Evolutionary conservation across 345 rosid genomes (phyloP).

Genomic region (Hibiscus mutabilis): DNA sequence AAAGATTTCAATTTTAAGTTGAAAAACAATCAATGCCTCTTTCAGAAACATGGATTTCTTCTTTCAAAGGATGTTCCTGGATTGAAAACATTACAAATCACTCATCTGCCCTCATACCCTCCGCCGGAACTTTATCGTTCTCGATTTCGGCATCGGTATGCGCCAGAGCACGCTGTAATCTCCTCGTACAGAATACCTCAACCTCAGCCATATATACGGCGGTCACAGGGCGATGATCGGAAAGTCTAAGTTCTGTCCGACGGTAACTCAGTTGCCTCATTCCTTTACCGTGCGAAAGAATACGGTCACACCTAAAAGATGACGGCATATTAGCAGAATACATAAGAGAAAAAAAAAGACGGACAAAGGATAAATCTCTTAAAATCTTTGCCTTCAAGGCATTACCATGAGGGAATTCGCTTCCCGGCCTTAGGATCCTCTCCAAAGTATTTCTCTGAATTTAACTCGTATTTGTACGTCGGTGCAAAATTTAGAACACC

Average conservation of each 20-base stretch:
- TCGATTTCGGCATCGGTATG: slow-evolving; percentile 81
- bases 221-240: slow-evolving; percentile 93
- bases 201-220: slow-evolving; percentile 75
- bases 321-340: background rate
- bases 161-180: slow-evolving; percentile 78
- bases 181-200: slow-evolving; percentile 65
- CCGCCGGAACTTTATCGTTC: slow-evolving; percentile 28
- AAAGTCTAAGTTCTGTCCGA: slow-evolving; percentile 59
- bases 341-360: slow-evolving; percentile 3
- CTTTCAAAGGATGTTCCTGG: background rate
- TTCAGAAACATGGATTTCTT: background rate
- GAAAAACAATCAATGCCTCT: too few relatives aligned
- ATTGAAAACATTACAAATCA: background rate
- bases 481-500: slow-evolving; percentile 67
- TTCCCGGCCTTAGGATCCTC: slow-evolving; percentile 67
- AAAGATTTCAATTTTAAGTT: too few relatives aligned
- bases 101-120: slow-evolving; percentile 28
- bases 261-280: slow-evolving; percentile 61
- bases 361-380: background rate
- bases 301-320: slow-evolving; percentile 72
- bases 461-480: too few relatives aligned
- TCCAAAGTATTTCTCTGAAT: slow-evolving; percentile 63
- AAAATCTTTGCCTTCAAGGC: slow-evolving; percentile 1
- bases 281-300: slow-evolving; percentile 75
- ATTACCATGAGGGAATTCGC: slow-evolving; percentile 82